These are phyloP conservation scores for Sporothrix inflata DNA, from an alignment of 2,329 filamentous ascomycete species.

Conservation along the genomic window DNA sequence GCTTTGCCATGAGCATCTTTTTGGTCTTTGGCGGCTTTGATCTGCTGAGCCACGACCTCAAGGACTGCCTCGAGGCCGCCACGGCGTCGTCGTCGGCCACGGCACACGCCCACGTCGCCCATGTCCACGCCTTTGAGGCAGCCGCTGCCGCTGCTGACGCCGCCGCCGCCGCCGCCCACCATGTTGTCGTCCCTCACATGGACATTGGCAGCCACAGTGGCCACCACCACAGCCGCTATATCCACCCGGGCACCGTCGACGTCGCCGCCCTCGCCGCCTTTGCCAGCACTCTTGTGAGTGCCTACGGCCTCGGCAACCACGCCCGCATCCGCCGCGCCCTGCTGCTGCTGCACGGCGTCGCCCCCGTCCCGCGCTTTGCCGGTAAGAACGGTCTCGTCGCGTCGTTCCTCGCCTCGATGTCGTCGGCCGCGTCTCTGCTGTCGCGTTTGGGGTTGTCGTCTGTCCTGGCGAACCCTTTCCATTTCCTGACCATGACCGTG, in stretches of 20 bases:
- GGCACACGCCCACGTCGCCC: constrained; percentile 35
- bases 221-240: constrained; percentile 42
- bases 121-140: neutral
- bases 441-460: constrained; percentile 61
- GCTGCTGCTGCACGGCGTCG: constrained; percentile 40
- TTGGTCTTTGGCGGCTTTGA: constrained; percentile 98
- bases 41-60: constrained; percentile 88
- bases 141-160: constrained; percentile 43
- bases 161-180: constrained; percentile 57
- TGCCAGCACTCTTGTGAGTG: constrained; percentile 79
- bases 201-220: constrained; percentile 66
- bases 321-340: constrained; percentile 89
- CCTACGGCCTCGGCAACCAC: constrained; percentile 86
- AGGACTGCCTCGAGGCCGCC: constrained; percentile 78
- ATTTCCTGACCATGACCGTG: constrained; percentile 90
- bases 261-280: constrained; percentile 81
- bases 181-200: constrained; percentile 37
- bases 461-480: constrained; percentile 90
- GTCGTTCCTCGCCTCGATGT: constrained; percentile 72
- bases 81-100: constrained; percentile 51
- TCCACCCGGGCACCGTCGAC: constrained; percentile 78
- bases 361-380: neutral
- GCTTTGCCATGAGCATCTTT: constrained; percentile 94
- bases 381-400: constrained; percentile 9
- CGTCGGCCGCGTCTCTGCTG: constrained; percentile 1